Conservation (phyloP, 306 rosid species). For the Trichosanthes truncata region DNA sequence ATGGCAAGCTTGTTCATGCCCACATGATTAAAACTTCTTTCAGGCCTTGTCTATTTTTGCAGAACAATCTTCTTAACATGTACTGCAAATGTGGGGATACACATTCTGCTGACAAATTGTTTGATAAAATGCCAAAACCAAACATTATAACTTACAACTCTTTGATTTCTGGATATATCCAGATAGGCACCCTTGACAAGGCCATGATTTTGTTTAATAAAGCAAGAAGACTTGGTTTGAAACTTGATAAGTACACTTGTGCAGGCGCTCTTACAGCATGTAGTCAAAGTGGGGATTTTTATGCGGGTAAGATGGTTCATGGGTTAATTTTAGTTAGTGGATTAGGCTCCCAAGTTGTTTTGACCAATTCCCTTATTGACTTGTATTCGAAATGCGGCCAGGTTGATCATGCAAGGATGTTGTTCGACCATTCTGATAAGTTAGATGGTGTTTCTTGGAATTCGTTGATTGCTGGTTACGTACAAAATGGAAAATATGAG, state of each 20-base stretch:
- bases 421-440: slow-evolving; percentile 29
- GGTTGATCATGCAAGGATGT: slow-evolving; percentile 27
- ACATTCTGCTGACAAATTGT: slow-evolving; percentile 15
- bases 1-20: slow-evolving; percentile 30
- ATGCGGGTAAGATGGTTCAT: slow-evolving; percentile 32
- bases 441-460: slow-evolving; percentile 49
- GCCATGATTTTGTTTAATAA: slow-evolving; percentile 21
- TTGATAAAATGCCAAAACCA: slow-evolving; percentile 27
- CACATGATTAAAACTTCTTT: slow-evolving; percentile 24
- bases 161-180: slow-evolving; percentile 29
- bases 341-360: slow-evolving; percentile 11
- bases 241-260: slow-evolving; percentile 36
- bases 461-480: slow-evolving; percentile 45
- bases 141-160: slow-evolving; percentile 26
- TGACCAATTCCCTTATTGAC: slow-evolving; percentile 38
- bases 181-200: slow-evolving; percentile 11
- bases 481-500: slow-evolving; percentile 17
- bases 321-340: slow-evolving; percentile 30
- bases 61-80: slow-evolving; percentile 30
- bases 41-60: slow-evolving; percentile 23
- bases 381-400: slow-evolving; percentile 43
- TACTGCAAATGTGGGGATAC: slow-evolving; percentile 18
- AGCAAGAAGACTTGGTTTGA: slow-evolving; percentile 22
- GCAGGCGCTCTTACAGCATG: slow-evolving; percentile 27
- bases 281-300: slow-evolving; percentile 17